Percentiles rank a stretch among this genome's conserved stretches.
Evolutionary conservation across 441 rosid species (phyloP).

Genomic region (Gossypium lobatum): DNA sequence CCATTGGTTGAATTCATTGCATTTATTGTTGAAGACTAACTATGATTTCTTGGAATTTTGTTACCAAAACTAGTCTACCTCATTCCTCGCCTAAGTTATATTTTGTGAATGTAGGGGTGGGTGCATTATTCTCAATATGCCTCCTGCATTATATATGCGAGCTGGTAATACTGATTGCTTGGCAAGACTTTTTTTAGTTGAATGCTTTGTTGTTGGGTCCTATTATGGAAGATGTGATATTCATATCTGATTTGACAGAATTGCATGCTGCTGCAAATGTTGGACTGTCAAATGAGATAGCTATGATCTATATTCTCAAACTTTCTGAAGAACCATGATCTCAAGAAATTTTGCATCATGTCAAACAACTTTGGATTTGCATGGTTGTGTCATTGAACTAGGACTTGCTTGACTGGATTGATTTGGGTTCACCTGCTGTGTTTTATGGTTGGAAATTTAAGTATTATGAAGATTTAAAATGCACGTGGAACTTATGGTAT

Average conservation of each 20-base stretch:
- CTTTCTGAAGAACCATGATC: not conserved
- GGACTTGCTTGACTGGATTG: not conserved
- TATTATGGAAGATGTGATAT: not conserved
- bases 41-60: not conserved
- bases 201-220: not conserved
- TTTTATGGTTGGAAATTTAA: not conserved
- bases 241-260: not conserved
- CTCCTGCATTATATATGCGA: not conserved
- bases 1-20: not conserved
- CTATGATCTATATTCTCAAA: not conserved
- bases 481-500: not conserved
- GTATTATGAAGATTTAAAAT: not conserved
- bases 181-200: not conserved
- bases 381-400: not conserved
- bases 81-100: not conserved
- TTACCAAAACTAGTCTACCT: not conserved
- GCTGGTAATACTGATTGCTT: not conserved
- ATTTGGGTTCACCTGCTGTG: not conserved
- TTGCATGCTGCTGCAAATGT: not conserved
- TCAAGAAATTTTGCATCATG: not conserved
- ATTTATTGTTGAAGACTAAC: not conserved
- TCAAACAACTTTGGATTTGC: not conserved
- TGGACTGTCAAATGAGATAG: not conserved
- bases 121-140: not conserved
- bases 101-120: not conserved